phyloP scores from a whole-genome alignment of 2,329 filamentous ascomycete genomes.

The Periconia sp. region DNA sequence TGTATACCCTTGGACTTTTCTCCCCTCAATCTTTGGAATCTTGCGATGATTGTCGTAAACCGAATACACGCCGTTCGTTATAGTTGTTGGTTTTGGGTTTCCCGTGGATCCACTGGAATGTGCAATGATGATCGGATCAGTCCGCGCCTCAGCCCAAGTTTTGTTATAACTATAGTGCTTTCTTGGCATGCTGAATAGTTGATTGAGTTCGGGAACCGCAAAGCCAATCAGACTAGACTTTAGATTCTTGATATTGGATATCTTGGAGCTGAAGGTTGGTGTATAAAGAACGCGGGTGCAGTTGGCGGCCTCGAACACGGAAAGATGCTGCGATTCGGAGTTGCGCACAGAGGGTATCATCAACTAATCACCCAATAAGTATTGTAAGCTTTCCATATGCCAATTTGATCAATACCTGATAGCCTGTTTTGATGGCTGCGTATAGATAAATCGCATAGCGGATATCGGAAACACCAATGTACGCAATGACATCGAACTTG shows the following conservation, averaged over 20 bases:
- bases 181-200: not conserved
- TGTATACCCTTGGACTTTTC: conserved; percentile 13
- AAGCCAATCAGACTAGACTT: conserved; percentile 5
- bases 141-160: conserved; percentile 22
- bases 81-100: conserved; percentile 37
- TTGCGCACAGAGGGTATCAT: conserved; percentile 8
- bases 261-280: no score
- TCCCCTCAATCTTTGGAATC: conserved; percentile 14
- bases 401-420: conserved; percentile 4
- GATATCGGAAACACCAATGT: conserved; percentile 9
- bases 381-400: not conserved
- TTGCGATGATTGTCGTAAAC: conserved; percentile 20
- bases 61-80: conserved; percentile 18
- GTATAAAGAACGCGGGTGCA: conserved; percentile 8
- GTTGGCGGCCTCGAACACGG: conserved; percentile 6
- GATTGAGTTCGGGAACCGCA: not conserved
- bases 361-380: conserved; percentile 1
- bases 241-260: no score
- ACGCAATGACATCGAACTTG: conserved; percentile 8
- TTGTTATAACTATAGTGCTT: conserved; percentile 11
- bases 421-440: conserved; percentile 11
- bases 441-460: conserved; percentile 10
- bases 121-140: conserved; percentile 33
- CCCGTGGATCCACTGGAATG: conserved; percentile 47
- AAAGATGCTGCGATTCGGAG: conserved; percentile 8